These are phyloP conservation scores for Gossypium davidsonii DNA, from an alignment of 441 rosid genomes.

Conservation along the genomic window DNA sequence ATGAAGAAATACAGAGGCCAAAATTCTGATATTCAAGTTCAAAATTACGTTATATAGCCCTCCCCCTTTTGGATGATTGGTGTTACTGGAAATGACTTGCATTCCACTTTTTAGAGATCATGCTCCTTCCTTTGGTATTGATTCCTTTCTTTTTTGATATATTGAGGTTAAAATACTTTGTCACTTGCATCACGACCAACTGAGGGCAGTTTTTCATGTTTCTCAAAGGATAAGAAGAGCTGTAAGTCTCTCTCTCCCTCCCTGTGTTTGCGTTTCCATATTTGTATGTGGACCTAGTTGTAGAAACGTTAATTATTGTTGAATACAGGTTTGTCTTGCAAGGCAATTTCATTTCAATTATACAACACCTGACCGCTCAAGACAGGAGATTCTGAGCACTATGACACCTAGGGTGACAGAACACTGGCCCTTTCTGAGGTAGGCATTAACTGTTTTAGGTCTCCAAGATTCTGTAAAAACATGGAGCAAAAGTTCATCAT, in stretches of 20 bases:
- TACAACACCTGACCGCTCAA: conserved; percentile 84
- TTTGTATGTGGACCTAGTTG: too few species aligned
- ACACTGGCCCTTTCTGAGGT: conserved; percentile 83
- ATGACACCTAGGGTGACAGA: conserved; percentile 72
- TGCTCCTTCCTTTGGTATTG: conserved; percentile 7
- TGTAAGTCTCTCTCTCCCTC: conserved; percentile 34
- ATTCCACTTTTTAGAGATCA: background rate
- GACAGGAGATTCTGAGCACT: conserved; percentile 69
- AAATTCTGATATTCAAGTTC: background rate
- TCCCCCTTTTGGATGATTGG: background rate
- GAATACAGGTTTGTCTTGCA: conserved; percentile 23
- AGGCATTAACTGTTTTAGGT: background rate
- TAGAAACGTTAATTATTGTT: too few species aligned
- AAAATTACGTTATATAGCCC: background rate
- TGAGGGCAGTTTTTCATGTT: conserved; percentile 85
- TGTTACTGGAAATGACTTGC: background rate
- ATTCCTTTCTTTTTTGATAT: conserved; percentile 18
- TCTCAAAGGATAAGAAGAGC: conserved; percentile 72
- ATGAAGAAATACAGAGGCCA: background rate
- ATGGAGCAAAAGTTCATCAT: too few species aligned
- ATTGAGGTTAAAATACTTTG: conserved; percentile 80
- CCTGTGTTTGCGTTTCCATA: too few species aligned
- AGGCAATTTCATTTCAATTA: conserved; percentile 77
- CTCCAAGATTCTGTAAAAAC: too few species aligned
- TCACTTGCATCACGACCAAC: conserved; percentile 89